Percentiles rank a stretch among this genome's conserved stretches.
Conservation (phyloP, 495 filamentous ascomycete genomes). For the Wilcoxina mikolae region DNA sequence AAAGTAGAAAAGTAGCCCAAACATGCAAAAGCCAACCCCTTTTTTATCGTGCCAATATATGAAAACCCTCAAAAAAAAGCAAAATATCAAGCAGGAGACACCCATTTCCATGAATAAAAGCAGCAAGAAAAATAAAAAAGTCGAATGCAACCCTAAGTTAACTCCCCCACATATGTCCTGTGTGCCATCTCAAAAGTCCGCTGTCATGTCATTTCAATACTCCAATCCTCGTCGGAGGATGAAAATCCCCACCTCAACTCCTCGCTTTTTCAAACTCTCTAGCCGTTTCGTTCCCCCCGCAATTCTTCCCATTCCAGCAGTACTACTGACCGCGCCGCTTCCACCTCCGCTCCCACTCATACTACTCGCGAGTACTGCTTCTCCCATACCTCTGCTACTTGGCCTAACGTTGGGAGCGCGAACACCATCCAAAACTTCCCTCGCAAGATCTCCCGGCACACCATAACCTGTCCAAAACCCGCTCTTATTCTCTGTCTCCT, state of each 20-base stretch:
- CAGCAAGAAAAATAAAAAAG: no score
- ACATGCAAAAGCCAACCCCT: no score
- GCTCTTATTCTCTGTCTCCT: conserved; percentile 4
- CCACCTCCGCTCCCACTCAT: conserved; percentile 28
- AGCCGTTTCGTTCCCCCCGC: conserved; percentile 32
- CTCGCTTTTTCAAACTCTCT: conserved; percentile 30
- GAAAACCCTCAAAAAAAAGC: no score
- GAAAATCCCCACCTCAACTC: conserved; percentile 49
- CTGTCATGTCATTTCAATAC: no score
- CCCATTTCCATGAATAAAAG: no score
- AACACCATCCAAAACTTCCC: conserved; percentile 51
- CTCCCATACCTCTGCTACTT: conserved; percentile 27
- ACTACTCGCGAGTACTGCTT: conserved; percentile 26
- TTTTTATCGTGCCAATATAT: no score
- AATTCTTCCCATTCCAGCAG: conserved; percentile 27
- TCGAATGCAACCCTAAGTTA: no score
- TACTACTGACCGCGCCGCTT: conserved; percentile 31
- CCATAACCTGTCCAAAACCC: conserved; percentile 19
- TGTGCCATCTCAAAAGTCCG: no score
- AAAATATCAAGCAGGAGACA: no score
- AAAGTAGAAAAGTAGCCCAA: no score
- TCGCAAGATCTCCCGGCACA: conserved; percentile 34
- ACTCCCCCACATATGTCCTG: no score
- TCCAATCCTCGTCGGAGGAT: conserved; percentile 40
- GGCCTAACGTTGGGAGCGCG: conserved; percentile 20